Conservation (phyloP, 768 basidiomycete species). For the Astraeus odoratus region DNA sequence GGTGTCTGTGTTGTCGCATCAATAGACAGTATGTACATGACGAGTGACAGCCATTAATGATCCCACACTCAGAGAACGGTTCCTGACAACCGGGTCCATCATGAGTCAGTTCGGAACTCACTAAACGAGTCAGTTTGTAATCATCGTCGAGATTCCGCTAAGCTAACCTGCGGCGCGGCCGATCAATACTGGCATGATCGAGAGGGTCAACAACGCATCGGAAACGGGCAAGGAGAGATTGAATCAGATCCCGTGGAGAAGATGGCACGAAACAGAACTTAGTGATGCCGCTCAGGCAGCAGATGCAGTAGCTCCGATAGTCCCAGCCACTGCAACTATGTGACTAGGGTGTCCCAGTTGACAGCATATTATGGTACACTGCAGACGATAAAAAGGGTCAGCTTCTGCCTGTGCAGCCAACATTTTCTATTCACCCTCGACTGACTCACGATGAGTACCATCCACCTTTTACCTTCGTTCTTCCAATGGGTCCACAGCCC, state of each 20-base stretch:
- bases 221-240: conserved; percentile 1
- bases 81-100: conserved; percentile 12
- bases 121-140: conserved; percentile 12
- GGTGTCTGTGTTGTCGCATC: too few species aligned
- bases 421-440: conserved; percentile 6
- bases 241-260: conserved; percentile 17
- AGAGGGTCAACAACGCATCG: conserved; percentile 13
- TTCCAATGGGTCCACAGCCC: conserved; percentile 43
- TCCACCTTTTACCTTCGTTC: conserved; percentile 46
- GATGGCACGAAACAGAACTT: conserved; percentile 15
- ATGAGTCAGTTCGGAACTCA: conserved; percentile 7
- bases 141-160: too few species aligned
- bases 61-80: conserved; percentile 7
- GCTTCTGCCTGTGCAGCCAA: background rate
- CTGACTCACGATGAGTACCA: conserved; percentile 18
- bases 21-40: too few species aligned
- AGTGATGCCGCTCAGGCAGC: conserved; percentile 24
- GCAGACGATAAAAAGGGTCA: conserved; percentile 23
- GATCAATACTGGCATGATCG: conserved; percentile 17
- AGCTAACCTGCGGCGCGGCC: conserved; percentile 13
- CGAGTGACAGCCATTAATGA: background rate
- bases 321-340: conserved; percentile 24
- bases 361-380: conserved; percentile 19
- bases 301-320: conserved; percentile 10
- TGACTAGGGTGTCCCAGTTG: conserved; percentile 29